Evolutionary conservation across 2,329 filamentous ascomycete species (phyloP).

Genomic region (Verruconis gallopava): DNA sequence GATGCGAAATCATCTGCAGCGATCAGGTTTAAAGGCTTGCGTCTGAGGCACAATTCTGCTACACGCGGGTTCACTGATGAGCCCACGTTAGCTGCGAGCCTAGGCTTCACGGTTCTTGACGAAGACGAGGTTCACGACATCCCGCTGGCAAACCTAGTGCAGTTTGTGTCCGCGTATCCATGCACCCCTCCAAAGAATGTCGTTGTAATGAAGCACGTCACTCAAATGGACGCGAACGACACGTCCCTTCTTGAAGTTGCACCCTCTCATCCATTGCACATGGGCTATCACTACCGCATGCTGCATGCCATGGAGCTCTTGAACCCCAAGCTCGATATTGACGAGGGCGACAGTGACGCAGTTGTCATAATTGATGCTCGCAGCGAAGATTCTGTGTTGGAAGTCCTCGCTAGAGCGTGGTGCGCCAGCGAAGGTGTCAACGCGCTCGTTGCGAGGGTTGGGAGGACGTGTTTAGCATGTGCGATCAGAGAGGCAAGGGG

Average conservation of each 20-base stretch:
- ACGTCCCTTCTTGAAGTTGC: conserved; percentile 9
- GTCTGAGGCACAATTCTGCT: conserved; percentile 1
- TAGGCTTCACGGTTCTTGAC: background rate
- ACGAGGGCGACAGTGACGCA: conserved; percentile 11
- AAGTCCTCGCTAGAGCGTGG: conserved; percentile 57
- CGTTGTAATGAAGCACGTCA: conserved; percentile 11
- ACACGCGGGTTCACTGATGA: background rate
- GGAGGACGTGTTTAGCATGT: conserved; percentile 59
- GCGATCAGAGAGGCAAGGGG: conserved; percentile 63
- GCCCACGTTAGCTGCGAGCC: background rate
- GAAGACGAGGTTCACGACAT: background rate
- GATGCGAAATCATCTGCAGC: too few relatives aligned
- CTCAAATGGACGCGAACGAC: background rate
- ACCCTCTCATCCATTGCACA: conserved; percentile 28
- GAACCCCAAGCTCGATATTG: conserved; percentile 15
- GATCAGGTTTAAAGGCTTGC: too few relatives aligned
- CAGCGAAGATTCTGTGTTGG: conserved; percentile 50
- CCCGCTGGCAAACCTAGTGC: conserved; percentile 35
- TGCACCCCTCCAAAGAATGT: conserved; percentile 32
- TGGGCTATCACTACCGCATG: conserved; percentile 23
- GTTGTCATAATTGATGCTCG: conserved; percentile 36
- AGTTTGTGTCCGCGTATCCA: conserved; percentile 42
- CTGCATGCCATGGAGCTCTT: conserved; percentile 23
- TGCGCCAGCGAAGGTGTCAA: conserved; percentile 65
- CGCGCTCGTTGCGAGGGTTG: conserved; percentile 54